Evolutionary conservation across 306 rosid species (phyloP).

Genomic region (Cicer bijugum): DNA sequence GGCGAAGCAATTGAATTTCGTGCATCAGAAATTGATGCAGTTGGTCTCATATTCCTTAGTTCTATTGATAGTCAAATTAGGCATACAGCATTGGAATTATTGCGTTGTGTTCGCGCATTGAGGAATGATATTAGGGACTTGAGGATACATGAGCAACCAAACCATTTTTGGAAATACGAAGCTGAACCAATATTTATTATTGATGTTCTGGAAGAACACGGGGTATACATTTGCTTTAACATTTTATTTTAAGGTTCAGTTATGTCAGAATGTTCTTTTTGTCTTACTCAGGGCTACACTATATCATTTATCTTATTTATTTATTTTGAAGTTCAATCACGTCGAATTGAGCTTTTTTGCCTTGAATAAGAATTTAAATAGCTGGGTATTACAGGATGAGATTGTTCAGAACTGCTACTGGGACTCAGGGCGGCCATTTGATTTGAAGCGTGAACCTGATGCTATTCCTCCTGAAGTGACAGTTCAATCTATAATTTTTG

Average conservation of each 20-base stretch:
- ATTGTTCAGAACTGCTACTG: constrained; percentile 95
- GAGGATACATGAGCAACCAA: constrained; percentile 66
- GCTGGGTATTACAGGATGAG: constrained; percentile 76
- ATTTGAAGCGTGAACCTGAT: constrained; percentile 95
- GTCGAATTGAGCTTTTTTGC: constrained; percentile 5
- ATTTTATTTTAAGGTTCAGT: constrained; percentile 31
- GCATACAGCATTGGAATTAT: constrained; percentile 88
- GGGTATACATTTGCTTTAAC: constrained; percentile 59
- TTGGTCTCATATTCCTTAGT: constrained; percentile 96
- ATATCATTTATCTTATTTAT: constrained; percentile 24
- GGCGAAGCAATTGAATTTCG: constrained; percentile 86
- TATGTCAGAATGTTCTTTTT: constrained; percentile 24
- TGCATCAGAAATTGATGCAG: constrained; percentile 94
- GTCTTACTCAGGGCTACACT: constrained; percentile 56
- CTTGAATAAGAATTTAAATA: constrained; percentile 39
- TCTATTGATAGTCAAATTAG: constrained; percentile 96
- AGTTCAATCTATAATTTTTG: constrained; percentile 95
- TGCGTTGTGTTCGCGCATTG: constrained; percentile 97
- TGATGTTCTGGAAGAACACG: constrained; percentile 98
- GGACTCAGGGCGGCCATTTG: constrained; percentile 96
- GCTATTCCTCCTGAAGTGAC: constrained; percentile 88
- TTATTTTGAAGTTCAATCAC: constrained; percentile 44
- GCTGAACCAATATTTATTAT: constrained; percentile 92
- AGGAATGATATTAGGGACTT: constrained; percentile 87
- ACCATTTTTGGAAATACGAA: constrained; percentile 72